Percentiles rank a stretch among this genome's conserved stretches.
Evolutionary conservation across 2,329 filamentous ascomycete species (phyloP).

Genomic region (Clonostachys rhizophaga): DNA sequence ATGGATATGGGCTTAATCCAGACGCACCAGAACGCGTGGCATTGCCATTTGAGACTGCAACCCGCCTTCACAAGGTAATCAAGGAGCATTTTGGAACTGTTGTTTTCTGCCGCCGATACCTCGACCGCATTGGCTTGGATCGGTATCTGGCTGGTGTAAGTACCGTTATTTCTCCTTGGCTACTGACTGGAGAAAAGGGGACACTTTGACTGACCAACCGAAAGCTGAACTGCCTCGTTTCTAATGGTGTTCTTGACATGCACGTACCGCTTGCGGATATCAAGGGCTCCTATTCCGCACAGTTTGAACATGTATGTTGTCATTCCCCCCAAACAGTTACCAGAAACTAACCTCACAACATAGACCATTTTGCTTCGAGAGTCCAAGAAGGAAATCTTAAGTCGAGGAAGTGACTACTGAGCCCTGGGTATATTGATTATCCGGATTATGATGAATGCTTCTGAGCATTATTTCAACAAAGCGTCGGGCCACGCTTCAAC

Average conservation of each 20-base stretch:
- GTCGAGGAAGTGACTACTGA: constrained; percentile 47
- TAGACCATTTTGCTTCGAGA: constrained; percentile 42
- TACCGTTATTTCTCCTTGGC: background rate
- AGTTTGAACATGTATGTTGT: constrained; percentile 50
- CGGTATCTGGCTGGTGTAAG: constrained; percentile 53
- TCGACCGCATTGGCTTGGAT: constrained; percentile 58
- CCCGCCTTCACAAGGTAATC: constrained; percentile 51
- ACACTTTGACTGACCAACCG: background rate
- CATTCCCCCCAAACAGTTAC: background rate
- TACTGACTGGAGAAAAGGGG: background rate
- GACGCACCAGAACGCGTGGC: constrained; percentile 24
- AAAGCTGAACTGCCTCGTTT: constrained; percentile 52
- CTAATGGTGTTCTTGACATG: constrained; percentile 50
- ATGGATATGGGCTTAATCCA: constrained; percentile 41
- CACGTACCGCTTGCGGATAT: constrained; percentile 54
- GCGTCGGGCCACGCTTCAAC: too few species aligned
- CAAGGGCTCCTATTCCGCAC: constrained; percentile 57
- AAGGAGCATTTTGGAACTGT: constrained; percentile 58
- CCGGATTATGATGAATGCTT: too few species aligned
- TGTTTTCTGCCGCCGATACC: constrained; percentile 56
- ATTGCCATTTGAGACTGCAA: constrained; percentile 46
- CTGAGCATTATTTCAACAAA: too few species aligned
- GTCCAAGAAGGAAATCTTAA: constrained; percentile 43
- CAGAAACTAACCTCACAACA: constrained; percentile 1
- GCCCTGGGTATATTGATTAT: background rate